These are phyloP conservation scores for Russula sp. DNA, from an alignment of 768 basidiomycete genomes.

Conservation along the genomic window DNA sequence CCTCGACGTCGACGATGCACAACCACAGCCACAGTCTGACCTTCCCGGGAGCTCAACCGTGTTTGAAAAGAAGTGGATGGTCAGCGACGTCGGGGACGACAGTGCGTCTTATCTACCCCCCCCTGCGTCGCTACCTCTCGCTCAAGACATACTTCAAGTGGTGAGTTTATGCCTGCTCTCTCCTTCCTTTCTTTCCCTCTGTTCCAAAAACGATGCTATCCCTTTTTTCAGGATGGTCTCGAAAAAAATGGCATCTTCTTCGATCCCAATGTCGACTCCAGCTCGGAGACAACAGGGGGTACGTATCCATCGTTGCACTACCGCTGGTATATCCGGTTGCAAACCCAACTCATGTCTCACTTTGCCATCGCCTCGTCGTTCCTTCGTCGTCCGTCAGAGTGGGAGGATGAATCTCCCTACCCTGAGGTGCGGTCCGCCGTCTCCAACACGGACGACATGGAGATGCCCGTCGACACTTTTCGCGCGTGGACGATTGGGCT, in stretches of 20 bases:
- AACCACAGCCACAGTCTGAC: background rate
- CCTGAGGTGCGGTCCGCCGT: slow-evolving; percentile 76
- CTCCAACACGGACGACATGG: slow-evolving; percentile 62
- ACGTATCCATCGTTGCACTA: background rate
- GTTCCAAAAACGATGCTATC: background rate
- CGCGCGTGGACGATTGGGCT: slow-evolving; percentile 71
- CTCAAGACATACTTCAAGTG: slow-evolving; percentile 3
- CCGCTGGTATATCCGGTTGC: background rate
- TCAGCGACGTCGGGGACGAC: slow-evolving; percentile 9
- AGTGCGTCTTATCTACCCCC: background rate
- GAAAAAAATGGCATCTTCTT: slow-evolving; percentile 18
- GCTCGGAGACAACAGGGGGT: slow-evolving; percentile 16
- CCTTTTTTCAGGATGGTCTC: slow-evolving; percentile 6
- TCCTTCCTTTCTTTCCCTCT: background rate
- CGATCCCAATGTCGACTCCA: slow-evolving; percentile 20
- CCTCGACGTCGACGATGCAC: slow-evolving; percentile 7
- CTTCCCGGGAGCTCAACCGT: background rate
- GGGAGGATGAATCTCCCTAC: slow-evolving; percentile 75
- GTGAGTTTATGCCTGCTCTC: slow-evolving; percentile 7
- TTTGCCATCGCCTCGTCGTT: background rate
- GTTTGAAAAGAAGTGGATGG: slow-evolving; percentile 20
- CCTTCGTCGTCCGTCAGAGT: slow-evolving; percentile 4
- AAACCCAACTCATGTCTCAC: background rate
- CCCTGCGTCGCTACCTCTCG: no score
- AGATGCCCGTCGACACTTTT: slow-evolving; percentile 53